phyloP scores from a whole-genome alignment of 179 eudicot genomes.

The Beta corolliflora region DNA sequence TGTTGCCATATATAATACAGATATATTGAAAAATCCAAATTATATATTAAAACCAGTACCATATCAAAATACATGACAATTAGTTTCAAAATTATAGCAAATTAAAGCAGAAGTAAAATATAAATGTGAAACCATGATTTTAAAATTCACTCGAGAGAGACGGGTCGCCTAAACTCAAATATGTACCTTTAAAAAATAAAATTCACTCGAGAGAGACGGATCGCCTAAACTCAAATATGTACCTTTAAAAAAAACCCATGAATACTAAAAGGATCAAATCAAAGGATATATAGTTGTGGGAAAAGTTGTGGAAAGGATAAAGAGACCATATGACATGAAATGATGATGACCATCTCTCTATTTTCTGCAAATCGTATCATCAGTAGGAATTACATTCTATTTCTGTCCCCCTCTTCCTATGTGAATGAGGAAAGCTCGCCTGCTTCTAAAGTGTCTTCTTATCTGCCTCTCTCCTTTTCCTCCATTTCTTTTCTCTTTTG shows the following conservation, averaged over 20 bases:
- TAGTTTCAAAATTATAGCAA: too few relatives aligned
- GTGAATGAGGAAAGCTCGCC: constrained; percentile 20
- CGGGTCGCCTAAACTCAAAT: too few relatives aligned
- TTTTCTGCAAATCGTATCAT: background rate
- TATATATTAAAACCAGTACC: too few relatives aligned
- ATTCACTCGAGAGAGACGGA: too few relatives aligned
- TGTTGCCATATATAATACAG: too few relatives aligned
- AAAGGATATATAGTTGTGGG: background rate
- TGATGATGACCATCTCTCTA: constrained; percentile 19
- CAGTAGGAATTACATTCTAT: background rate
- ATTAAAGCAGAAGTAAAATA: too few relatives aligned
- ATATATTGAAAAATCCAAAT: too few relatives aligned
- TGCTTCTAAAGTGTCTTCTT: constrained; percentile 19
- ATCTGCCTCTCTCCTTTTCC: background rate
- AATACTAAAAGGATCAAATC: constrained; percentile 8
- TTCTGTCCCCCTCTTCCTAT: background rate
- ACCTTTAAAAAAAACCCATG: constrained; percentile 15
- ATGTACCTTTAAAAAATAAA: too few relatives aligned
- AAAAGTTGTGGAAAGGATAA: constrained; percentile 24
- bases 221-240: too few relatives aligned
- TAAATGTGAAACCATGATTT: too few relatives aligned
- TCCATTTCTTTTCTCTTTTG: background rate
- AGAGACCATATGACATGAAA: constrained; percentile 27
- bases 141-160: too few relatives aligned
- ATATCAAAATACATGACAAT: too few relatives aligned